Conservation (phyloP, 2,329 filamentous ascomycete species). For the Diaporthe velutina region DNA sequence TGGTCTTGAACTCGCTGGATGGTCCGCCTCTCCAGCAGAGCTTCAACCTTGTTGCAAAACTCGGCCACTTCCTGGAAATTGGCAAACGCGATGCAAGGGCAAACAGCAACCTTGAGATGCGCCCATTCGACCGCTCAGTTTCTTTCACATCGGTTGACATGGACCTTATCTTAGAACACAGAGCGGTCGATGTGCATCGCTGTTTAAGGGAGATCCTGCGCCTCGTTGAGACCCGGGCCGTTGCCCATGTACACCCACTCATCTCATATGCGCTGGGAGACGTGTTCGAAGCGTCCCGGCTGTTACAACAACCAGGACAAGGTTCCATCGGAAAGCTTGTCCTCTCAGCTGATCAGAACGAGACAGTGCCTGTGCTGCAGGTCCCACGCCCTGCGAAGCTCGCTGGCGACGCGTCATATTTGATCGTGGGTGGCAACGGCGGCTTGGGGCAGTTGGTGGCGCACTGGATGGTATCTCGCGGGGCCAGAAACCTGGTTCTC, state of each 20-base stretch:
- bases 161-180: no score
- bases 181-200: no score
- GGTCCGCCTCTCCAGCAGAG: no score
- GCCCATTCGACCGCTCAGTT: neutral
- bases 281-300: no score
- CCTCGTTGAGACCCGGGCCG: no score
- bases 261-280: no score
- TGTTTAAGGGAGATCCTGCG: no score
- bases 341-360: no score
- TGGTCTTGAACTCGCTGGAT: no score
- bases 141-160: constrained; percentile 48
- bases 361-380: constrained; percentile 41
- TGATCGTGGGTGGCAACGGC: constrained; percentile 50
- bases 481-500: constrained; percentile 47
- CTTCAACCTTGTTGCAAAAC: constrained; percentile 49
- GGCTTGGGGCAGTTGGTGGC: constrained; percentile 48
- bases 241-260: no score
- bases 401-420: constrained; percentile 45
- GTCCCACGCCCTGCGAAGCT: constrained; percentile 32
- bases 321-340: no score
- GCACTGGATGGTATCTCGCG: constrained; percentile 46
- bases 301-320: no score
- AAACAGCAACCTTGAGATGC: constrained; percentile 52
- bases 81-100: constrained; percentile 48
- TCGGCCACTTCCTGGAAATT: constrained; percentile 51